Percentiles rank a stretch among this genome's conserved stretches.
Evolutionary conservation across 2,329 filamentous ascomycete species (phyloP).

Genomic region (Aspergillus thermomutatus): DNA sequence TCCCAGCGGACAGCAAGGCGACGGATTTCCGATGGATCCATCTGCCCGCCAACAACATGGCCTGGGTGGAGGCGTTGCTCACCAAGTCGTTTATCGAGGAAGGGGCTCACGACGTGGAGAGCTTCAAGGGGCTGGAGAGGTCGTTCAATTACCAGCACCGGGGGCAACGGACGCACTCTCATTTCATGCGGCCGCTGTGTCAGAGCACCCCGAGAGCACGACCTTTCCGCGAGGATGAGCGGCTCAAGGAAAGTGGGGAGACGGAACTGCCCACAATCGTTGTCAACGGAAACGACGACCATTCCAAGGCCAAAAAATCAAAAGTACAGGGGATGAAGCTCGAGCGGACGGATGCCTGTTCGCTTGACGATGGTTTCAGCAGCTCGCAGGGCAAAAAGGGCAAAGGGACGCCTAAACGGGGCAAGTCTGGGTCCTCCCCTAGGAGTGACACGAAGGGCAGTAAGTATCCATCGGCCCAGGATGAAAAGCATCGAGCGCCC

Average conservation of each 20-base stretch:
- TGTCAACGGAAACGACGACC: constrained; percentile 16
- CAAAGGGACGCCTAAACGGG: constrained; percentile 25
- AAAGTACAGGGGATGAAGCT: constrained; percentile 23
- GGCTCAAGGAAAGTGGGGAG: constrained; percentile 21
- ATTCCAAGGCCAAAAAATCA: constrained; percentile 22
- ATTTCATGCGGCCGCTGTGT: constrained; percentile 61
- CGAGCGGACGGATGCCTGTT: constrained; percentile 24
- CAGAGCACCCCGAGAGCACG: constrained; percentile 46
- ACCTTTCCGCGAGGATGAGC: constrained; percentile 30
- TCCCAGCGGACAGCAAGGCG: constrained; percentile 46
- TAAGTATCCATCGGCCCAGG: constrained; percentile 34
- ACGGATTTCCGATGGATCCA: constrained; percentile 54
- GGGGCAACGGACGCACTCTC: constrained; percentile 56
- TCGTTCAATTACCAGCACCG: constrained; percentile 62
- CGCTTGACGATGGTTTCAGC: constrained; percentile 23
- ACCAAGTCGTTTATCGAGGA: constrained; percentile 64
- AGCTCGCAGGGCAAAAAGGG: constrained; percentile 25
- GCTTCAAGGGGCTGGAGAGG: constrained; percentile 60
- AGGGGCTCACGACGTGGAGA: constrained; percentile 59
- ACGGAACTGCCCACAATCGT: constrained; percentile 14
- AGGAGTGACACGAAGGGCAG: constrained; percentile 22
- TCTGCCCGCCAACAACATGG: constrained; percentile 52
- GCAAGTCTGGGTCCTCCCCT: constrained; percentile 22
- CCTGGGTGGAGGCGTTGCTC: constrained; percentile 62
- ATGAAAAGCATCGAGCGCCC: constrained; percentile 29